Evolutionary conservation across 768 basidiomycete genomes (phyloP), one percentile per base, ranked within the genome.

Genomic region (Phanerochaete sordida): DNA sequence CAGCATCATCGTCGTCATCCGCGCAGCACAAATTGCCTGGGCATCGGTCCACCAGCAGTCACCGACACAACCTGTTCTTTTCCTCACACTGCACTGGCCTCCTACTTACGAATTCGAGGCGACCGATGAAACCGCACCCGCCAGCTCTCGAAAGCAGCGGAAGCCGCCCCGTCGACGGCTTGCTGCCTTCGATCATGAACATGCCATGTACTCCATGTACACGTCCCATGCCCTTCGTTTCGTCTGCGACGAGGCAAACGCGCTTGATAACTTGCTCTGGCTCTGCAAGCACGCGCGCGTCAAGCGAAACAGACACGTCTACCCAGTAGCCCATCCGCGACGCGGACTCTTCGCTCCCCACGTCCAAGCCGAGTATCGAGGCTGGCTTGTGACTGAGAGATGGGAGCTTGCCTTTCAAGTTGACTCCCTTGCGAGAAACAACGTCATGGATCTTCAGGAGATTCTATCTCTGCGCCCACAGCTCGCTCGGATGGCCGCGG

Each of bases 401-500:
- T 86, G 81, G 82, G 62, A 63, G 44, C 75, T 88, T n/a, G 79
- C 84, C 0, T 88, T 86, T 63, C 86, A 89, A 65, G 70, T 87
- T 31, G 81, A 85, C 59, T 74, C 77, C 0, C 60, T 79, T 1
- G 62, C 73, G 4, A 67, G 66, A 4, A 74, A 73, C 44, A 65
- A 76, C 46, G 54, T 73, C 15, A 73, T 85, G n/a, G 83, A 86
- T 64, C 69, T 80, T 27, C 65, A 62, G 28, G 86, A 89, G 65
- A 71, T 88, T 28, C 70, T 84, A 11, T 60, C 63, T 0, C 73
- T 85, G 16, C 71, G 78, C 19, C 71, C 69, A 0, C 53, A 63
- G 28, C 73, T 86, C 30, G 60, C 66, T 1, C 15, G 63, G 0
- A 62, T 81, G 44, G 60, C 72, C 15, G 23, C 61, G 3, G 12